Conservation (phyloP, 73 alveolate genomes). For the Tetrahymena malaccensis region DNA sequence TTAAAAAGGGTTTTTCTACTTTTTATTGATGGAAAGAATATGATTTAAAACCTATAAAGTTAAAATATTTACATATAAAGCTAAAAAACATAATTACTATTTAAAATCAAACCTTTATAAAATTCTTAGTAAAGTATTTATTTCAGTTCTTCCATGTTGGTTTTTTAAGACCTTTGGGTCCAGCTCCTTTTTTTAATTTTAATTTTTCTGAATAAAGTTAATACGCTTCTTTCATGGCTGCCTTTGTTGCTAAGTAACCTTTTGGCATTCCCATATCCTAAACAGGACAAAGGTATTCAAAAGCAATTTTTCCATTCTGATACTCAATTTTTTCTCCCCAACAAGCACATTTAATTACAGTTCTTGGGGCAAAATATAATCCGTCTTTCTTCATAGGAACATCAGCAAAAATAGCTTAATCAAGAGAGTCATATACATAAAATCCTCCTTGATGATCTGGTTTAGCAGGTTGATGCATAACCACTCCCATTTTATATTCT, state of each 20-base stretch:
- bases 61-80: no score
- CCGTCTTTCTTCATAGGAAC: constrained; percentile 52
- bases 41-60: no score
- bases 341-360: constrained; percentile 40
- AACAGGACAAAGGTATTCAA: constrained; percentile 45
- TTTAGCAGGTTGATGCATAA: constrained; percentile 19
- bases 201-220: background rate
- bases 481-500: constrained; percentile 38
- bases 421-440: constrained; percentile 48
- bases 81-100: background rate
- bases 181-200: background rate
- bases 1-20: no score
- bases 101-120: background rate
- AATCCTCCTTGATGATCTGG: constrained; percentile 57
- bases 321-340: constrained; percentile 56
- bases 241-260: constrained; percentile 53
- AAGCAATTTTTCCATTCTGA: constrained; percentile 48
- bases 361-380: constrained; percentile 52
- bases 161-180: background rate
- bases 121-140: background rate
- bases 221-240: constrained; percentile 40
- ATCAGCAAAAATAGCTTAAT: constrained; percentile 63
- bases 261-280: constrained; percentile 56
- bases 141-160: background rate
- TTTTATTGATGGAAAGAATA: no score